phyloP scores from a whole-genome alignment of 176 grass and related monocot species.

The Rhynchospora tenuis region DNA sequence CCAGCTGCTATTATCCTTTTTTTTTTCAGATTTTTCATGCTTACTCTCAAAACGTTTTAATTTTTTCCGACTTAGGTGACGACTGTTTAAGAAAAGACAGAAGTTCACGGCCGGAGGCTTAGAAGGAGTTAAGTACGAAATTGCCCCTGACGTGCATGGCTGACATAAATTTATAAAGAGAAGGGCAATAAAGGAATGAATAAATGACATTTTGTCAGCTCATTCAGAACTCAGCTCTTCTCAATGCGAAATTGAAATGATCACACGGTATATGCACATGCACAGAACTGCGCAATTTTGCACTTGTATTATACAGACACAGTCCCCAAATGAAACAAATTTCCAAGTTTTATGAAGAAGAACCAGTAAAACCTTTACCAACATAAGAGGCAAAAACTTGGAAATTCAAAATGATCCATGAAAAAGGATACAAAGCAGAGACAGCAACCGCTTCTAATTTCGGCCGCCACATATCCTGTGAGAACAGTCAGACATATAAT shows the following conservation, averaged over 20 bases:
- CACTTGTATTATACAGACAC: neutral
- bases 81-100: neutral
- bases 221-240: neutral
- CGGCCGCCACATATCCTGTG: conserved; percentile 37
- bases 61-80: neutral
- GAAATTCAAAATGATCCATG: conserved; percentile 1
- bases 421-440: conserved; percentile 53
- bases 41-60: neutral
- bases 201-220: neutral
- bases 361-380: neutral
- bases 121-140: neutral
- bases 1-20: neutral
- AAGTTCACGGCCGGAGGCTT: neutral
- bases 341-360: neutral
- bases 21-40: neutral
- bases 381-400: neutral
- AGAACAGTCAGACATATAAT: conserved; percentile 32
- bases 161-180: neutral
- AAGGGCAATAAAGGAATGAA: neutral
- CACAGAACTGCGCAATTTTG: neutral
- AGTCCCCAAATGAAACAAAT: neutral
- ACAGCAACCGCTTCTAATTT: conserved; percentile 33
- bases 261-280: neutral
- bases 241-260: neutral
- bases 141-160: neutral